Evolutionary conservation across 768 basidiomycete genomes (phyloP).

Genomic region (Hypsizygus marmoreus): DNA sequence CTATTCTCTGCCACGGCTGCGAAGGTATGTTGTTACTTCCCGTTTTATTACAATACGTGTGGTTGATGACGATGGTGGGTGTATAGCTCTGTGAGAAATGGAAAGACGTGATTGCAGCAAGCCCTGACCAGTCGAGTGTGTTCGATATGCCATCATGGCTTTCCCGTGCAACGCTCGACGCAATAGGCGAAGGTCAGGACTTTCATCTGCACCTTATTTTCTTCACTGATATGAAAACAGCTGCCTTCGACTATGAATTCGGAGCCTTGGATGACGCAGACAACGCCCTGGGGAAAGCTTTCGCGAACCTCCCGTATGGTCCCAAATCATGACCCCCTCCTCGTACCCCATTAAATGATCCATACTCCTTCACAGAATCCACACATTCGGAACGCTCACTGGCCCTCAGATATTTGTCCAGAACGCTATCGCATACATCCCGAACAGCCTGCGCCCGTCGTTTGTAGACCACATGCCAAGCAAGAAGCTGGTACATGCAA

Average conservation of each 20-base stretch:
- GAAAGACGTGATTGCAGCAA: constrained; percentile 35
- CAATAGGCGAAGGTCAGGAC: constrained; percentile 50
- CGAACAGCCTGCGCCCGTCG: constrained; percentile 31
- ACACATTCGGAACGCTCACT: constrained; percentile 32
- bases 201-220: too few relatives aligned
- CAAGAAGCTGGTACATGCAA: constrained; percentile 30
- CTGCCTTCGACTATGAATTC: constrained; percentile 54
- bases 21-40: constrained; percentile 30
- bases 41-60: constrained; percentile 6
- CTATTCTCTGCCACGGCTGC: constrained; percentile 42
- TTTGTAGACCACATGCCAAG: constrained; percentile 32
- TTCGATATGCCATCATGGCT: constrained; percentile 38
- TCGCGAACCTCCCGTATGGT: constrained; percentile 37
- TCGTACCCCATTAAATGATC: background rate
- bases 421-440: constrained; percentile 30
- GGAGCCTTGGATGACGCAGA: constrained; percentile 38
- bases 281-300: constrained; percentile 39
- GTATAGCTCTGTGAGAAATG: constrained; percentile 39
- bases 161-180: constrained; percentile 51
- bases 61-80: constrained; percentile 6
- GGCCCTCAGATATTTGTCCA: constrained; percentile 33
- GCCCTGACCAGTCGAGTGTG: constrained; percentile 27
- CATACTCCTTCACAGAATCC: constrained; percentile 16
- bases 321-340: constrained; percentile 1
- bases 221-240: constrained; percentile 21